Conservation (phyloP, 176 grass and related monocot genomes). For the Zea mays region DNA sequence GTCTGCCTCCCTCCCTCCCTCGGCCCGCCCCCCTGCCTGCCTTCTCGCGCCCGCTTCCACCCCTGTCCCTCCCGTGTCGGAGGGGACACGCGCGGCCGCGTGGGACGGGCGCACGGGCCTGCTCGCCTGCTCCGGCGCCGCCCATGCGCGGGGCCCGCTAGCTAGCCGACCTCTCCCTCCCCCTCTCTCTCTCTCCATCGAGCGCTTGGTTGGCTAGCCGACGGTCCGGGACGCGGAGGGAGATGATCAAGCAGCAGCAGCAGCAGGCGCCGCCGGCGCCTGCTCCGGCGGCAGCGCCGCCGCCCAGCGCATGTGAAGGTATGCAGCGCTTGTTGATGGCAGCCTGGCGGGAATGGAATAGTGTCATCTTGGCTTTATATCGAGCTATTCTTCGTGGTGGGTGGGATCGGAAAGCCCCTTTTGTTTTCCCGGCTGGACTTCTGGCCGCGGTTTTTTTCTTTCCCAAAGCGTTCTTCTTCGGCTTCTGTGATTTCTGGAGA, state of each 20-base stretch:
- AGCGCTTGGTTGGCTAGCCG: neutral
- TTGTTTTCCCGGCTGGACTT: neutral
- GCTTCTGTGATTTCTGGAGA: neutral
- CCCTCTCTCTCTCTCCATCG: neutral
- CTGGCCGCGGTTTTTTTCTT: neutral
- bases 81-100: slow-evolving; percentile 22
- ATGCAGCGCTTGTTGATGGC: slow-evolving; percentile 16
- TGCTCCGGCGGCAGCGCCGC: neutral
- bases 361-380: neutral
- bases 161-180: neutral
- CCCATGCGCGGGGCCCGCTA: slow-evolving; percentile 33
- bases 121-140: slow-evolving; percentile 21
- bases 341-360: neutral
- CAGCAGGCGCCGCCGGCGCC: neutral
- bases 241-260: slow-evolving; percentile 40
- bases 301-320: slow-evolving; percentile 41
- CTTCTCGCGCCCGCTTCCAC: slow-evolving; percentile 36
- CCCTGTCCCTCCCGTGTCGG: slow-evolving; percentile 56
- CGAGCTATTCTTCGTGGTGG: neutral
- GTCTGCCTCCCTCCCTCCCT: neutral
- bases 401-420: neutral
- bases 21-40: neutral
- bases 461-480: neutral
- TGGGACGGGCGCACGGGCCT: neutral
- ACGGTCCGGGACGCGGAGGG: neutral